A percentile compares a stretch with the other conserved stretches of the same genome.
Conservation (phyloP, 164 flowering plant genomes). For the Stephania japonica region DNA sequence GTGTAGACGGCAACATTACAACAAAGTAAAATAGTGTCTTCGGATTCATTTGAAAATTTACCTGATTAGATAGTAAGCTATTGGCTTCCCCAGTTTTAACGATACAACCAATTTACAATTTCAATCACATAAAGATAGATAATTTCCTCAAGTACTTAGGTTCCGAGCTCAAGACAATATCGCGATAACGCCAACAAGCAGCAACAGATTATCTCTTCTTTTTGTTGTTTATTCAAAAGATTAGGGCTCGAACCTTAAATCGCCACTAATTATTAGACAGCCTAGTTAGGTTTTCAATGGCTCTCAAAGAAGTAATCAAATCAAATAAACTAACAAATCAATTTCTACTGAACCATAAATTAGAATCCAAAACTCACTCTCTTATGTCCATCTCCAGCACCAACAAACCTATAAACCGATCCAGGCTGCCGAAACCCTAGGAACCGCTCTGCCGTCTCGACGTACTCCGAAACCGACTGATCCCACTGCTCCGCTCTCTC, state of each 20-base stretch:
- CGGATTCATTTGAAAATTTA: not conserved
- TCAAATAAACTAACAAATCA: too few relatives aligned
- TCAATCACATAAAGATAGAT: not conserved
- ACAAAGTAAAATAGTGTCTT: not conserved
- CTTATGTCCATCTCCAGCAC: constrained; percentile 62
- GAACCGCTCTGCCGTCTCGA: constrained; percentile 60
- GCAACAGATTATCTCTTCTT: too few relatives aligned
- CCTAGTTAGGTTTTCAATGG: too few relatives aligned
- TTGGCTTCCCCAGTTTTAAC: not conserved
- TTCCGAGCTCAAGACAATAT: not conserved
- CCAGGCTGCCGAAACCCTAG: constrained; percentile 85
- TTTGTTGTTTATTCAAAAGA: too few relatives aligned
- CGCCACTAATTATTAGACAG: too few relatives aligned
- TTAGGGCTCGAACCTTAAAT: too few relatives aligned
- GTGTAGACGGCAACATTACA: not conserved
- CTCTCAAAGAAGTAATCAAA: too few relatives aligned
- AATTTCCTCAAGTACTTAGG: not conserved
- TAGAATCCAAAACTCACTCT: constrained; percentile 36
- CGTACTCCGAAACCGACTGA: constrained; percentile 68
- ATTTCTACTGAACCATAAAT: too few relatives aligned
- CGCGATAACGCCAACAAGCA: not conserved
- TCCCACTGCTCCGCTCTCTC: constrained; percentile 90
- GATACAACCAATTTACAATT: not conserved
- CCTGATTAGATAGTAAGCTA: not conserved
- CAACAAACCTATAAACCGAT: constrained; percentile 58